phyloP scores from a whole-genome alignment of 257 asterid genomes.

The Paulownia fortunei region DNA sequence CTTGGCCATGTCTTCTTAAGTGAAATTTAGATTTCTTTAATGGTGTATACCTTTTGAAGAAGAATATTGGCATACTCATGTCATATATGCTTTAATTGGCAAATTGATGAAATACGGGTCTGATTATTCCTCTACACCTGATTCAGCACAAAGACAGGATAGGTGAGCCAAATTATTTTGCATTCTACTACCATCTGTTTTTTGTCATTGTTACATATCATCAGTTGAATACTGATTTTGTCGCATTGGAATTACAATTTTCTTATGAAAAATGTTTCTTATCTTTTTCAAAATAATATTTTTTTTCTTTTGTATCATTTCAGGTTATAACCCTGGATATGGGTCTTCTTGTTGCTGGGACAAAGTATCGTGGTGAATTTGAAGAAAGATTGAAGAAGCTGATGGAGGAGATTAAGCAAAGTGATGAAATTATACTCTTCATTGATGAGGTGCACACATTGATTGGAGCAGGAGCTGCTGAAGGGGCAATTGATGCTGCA shows the following conservation, averaged over 20 bases:
- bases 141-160: background rate
- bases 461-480: slow-evolving; percentile 99
- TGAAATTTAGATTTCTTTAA: background rate
- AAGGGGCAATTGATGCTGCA: slow-evolving; percentile 98
- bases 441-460: slow-evolving; percentile 97
- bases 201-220: too few species aligned
- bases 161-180: background rate
- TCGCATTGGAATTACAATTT: too few species aligned
- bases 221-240: too few species aligned
- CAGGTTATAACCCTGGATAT: slow-evolving; percentile 96
- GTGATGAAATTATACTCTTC: slow-evolving; percentile 89
- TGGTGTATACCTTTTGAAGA: too few species aligned
- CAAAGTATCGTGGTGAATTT: slow-evolving; percentile 98
- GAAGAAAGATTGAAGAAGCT: slow-evolving; percentile 94
- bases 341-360: slow-evolving; percentile 98
- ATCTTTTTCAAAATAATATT: background rate
- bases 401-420: slow-evolving; percentile 95
- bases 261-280: too few species aligned
- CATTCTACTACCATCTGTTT: too few species aligned
- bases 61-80: too few species aligned
- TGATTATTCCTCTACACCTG: too few species aligned
- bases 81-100: too few species aligned
- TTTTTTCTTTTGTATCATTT: slow-evolving; percentile 17
- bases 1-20: background rate
- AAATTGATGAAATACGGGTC: too few species aligned